Conservation (phyloP, 2,329 filamentous ascomycete species). For the Aspergillus terreus region DNA sequence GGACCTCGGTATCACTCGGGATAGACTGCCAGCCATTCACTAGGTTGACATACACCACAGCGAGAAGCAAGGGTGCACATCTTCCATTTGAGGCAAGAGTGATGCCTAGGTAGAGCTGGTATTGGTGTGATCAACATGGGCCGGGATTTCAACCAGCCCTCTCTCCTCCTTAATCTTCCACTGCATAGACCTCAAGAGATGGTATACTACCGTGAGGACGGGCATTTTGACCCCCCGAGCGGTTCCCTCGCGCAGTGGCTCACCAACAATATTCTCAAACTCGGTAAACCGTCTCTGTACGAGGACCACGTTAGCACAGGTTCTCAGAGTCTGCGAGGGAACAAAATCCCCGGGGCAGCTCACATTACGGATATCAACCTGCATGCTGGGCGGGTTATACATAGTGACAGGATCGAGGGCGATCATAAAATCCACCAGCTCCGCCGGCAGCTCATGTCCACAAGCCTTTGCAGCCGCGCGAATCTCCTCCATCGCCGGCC, state of each 20-base stretch:
- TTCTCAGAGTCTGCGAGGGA: neutral
- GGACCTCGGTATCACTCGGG: too few relatives aligned
- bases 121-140: constrained; percentile 7
- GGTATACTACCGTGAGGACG: constrained; percentile 24
- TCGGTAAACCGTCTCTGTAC: constrained; percentile 43
- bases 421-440: constrained; percentile 12
- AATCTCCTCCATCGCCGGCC: constrained; percentile 54
- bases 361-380: constrained; percentile 41
- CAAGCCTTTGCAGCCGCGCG: constrained; percentile 26
- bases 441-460: constrained; percentile 8
- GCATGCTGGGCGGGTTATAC: constrained; percentile 53
- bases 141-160: constrained; percentile 9
- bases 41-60: too few relatives aligned
- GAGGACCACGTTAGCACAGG: neutral
- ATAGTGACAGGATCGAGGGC: constrained; percentile 44
- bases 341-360: neutral
- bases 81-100: too few relatives aligned
- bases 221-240: constrained; percentile 41
- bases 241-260: constrained; percentile 53
- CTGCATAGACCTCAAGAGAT: constrained; percentile 25
- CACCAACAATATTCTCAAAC: constrained; percentile 54
- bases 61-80: too few relatives aligned
- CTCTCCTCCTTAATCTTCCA: constrained; percentile 24
- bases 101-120: neutral
- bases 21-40: too few relatives aligned